Conservation (phyloP, 306 rosid species). For the Leucaena leucocephala region DNA sequence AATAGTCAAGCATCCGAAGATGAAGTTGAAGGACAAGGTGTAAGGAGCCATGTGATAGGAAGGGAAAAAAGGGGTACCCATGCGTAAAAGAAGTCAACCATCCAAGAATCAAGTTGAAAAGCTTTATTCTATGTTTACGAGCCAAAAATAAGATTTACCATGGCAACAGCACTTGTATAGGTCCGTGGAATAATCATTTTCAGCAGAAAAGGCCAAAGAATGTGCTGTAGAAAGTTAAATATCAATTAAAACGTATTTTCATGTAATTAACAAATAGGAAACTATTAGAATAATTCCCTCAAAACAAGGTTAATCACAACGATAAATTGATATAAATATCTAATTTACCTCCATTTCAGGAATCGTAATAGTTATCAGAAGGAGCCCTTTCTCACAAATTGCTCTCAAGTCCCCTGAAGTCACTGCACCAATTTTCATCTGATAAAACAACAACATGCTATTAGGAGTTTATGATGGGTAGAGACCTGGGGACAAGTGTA, state of each 20-base stretch:
- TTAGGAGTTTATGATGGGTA: slow-evolving; percentile 25
- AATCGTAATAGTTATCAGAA: slow-evolving; percentile 84
- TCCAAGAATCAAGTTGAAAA: slow-evolving; percentile 26
- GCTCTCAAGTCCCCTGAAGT: slow-evolving; percentile 71
- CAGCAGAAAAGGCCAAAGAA: slow-evolving; percentile 96
- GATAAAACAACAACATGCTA: slow-evolving; percentile 31
- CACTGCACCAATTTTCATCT: slow-evolving; percentile 80
- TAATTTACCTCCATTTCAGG: slow-evolving; percentile 97
- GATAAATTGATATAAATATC: slow-evolving; percentile 7
- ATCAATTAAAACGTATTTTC: slow-evolving; percentile 12
- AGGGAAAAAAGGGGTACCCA: no score
- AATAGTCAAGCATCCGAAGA: background rate
- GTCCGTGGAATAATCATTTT: slow-evolving; percentile 81
- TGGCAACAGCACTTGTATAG: slow-evolving; percentile 88
- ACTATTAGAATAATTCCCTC: slow-evolving; percentile 20
- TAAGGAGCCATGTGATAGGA: background rate
- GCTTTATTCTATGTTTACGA: slow-evolving; percentile 17
- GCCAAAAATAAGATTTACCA: slow-evolving; percentile 50
- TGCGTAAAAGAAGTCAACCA: slow-evolving; percentile 28
- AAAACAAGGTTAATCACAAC: slow-evolving; percentile 31
- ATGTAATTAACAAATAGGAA: slow-evolving; percentile 14
- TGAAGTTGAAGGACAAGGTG: background rate
- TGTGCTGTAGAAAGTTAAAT: slow-evolving; percentile 58
- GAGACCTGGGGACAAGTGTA: slow-evolving; percentile 19
- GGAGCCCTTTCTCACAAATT: slow-evolving; percentile 89